Percentiles rank a stretch among this genome's conserved stretches.
phyloP scores from a whole-genome alignment of 2,329 filamentous ascomycete species.

The Neoscytalidium dimidiatum region DNA sequence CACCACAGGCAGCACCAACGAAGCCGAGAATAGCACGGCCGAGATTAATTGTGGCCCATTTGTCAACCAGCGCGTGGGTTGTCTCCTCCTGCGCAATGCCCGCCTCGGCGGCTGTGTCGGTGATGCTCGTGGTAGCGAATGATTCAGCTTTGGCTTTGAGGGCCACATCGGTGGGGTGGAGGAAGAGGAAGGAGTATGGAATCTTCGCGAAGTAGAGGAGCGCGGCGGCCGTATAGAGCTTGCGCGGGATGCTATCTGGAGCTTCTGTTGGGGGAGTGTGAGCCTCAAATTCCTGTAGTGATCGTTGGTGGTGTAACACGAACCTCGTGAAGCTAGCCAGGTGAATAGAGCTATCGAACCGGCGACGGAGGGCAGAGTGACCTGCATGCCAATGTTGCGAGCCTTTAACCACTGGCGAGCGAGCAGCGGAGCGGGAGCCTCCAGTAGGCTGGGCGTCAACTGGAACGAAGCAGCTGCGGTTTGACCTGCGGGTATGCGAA shows the following conservation, averaged over 20 bases:
- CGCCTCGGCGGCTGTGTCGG: conserved; percentile 42
- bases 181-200: conserved; percentile 55
- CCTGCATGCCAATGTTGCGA: conserved; percentile 42
- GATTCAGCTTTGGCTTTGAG: conserved; percentile 47
- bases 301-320: neutral
- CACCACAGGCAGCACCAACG: conserved; percentile 21
- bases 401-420: conserved; percentile 56
- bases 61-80: conserved; percentile 55
- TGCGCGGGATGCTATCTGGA: conserved; percentile 36
- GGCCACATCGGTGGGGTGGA: conserved; percentile 52
- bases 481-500: conserved; percentile 32
- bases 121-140: conserved; percentile 27
- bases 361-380: conserved; percentile 34
- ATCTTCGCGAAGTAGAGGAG: conserved; percentile 47
- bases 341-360: conserved; percentile 40
- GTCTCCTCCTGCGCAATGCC: conserved; percentile 44
- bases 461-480: conserved; percentile 43
- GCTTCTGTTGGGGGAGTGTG: conserved; percentile 23
- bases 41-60: conserved; percentile 58
- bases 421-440: conserved; percentile 57
- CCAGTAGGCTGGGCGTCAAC: conserved; percentile 55
- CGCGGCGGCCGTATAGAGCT: conserved; percentile 51
- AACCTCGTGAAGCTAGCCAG: conserved; percentile 50
- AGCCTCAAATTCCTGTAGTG: neutral
- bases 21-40: conserved; percentile 41